These are phyloP conservation scores for Tolypocladium cylindrosporum DNA, from an alignment of 2,329 filamentous ascomycete genomes.

Conservation along the genomic window DNA sequence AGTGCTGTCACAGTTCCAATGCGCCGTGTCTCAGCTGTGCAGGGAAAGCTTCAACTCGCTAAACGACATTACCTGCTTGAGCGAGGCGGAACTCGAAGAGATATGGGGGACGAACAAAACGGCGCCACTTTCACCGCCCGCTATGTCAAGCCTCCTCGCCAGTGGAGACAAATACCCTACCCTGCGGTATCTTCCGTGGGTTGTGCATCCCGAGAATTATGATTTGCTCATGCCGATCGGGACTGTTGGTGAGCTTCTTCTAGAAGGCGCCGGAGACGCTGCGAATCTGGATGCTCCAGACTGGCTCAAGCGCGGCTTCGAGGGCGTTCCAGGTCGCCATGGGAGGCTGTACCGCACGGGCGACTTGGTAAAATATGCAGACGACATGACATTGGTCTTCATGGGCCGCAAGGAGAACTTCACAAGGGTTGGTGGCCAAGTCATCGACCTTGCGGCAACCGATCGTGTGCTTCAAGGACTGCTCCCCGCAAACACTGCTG, in stretches of 20 bases:
- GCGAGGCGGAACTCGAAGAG: constrained; percentile 23
- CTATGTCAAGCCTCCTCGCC: constrained; percentile 7
- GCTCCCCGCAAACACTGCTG: constrained; percentile 6
- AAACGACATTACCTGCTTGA: constrained; percentile 23
- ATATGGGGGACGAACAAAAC: constrained; percentile 19
- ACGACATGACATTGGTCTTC: constrained; percentile 13
- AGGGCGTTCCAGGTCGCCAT: constrained; percentile 9
- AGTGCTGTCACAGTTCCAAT: constrained; percentile 39
- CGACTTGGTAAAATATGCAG: constrained; percentile 14
- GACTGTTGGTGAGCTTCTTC: constrained; percentile 22
- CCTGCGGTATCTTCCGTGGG: constrained; percentile 14
- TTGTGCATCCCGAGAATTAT: constrained; percentile 15
- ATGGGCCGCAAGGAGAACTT: constrained; percentile 12
- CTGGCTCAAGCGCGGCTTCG: constrained; percentile 11
- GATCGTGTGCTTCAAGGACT: constrained; percentile 11
- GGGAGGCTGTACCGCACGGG: constrained; percentile 13
- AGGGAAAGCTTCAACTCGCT: constrained; percentile 17
- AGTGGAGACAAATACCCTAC: constrained; percentile 12
- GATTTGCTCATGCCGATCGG: constrained; percentile 18
- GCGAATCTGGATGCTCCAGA: constrained; percentile 8
- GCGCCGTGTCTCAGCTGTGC: constrained; percentile 39
- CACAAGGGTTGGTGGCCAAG: constrained; percentile 11
- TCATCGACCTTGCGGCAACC: constrained; percentile 13
- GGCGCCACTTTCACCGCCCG: constrained; percentile 7
- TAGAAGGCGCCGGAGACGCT: constrained; percentile 18